Evolutionary conservation across 2,329 filamentous ascomycete species (phyloP).

Genomic region (Pseudogymnoascus sp.): DNA sequence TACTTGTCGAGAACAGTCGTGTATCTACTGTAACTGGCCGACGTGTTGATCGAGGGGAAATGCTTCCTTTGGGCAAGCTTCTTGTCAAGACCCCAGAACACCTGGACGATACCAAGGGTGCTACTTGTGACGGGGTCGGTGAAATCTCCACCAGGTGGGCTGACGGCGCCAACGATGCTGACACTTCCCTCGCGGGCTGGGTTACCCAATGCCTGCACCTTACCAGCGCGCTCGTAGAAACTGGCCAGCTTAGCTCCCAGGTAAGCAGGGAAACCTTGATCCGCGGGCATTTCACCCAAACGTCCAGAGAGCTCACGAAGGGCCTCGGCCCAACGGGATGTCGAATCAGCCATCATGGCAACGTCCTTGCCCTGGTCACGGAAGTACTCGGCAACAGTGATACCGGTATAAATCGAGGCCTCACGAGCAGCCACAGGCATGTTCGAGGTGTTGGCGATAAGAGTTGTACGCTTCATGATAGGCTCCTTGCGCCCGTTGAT

Average conservation of each 20-base stretch:
- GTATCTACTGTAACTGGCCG: conserved; percentile 94
- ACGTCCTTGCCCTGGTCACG: conserved; percentile 94
- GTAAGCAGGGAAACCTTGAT: conserved; percentile 98
- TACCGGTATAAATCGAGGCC: conserved; percentile 96
- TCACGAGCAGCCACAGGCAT: conserved; percentile 98
- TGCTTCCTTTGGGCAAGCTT: conserved; percentile 98
- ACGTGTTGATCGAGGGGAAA: conserved; percentile 97
- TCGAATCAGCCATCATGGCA: conserved; percentile 99
- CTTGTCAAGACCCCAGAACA: conserved; percentile 99
- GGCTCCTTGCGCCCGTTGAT: conserved; percentile 91
- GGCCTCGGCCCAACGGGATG: conserved; percentile 96
- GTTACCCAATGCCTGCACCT: conserved; percentile 75
- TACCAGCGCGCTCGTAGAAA: conserved; percentile 97
- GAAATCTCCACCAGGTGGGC: conserved; percentile 96
- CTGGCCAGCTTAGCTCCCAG: conserved; percentile 92
- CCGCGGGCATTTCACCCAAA: conserved; percentile 98
- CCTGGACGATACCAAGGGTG: conserved; percentile 94
- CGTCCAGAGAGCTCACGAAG: conserved; percentile 97
- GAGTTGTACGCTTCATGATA: conserved; percentile 98
- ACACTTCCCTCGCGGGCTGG: conserved; percentile 86
- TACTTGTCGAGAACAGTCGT: conserved; percentile 78
- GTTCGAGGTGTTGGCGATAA: conserved; percentile 99
- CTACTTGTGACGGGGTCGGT: conserved; percentile 93
- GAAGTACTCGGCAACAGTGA: conserved; percentile 94
- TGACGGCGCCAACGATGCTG: conserved; percentile 95